Base-by-base conservation (phyloP, 1,284 basidiomycete species). In the Austroboletus novae-zelandiae region DNA sequence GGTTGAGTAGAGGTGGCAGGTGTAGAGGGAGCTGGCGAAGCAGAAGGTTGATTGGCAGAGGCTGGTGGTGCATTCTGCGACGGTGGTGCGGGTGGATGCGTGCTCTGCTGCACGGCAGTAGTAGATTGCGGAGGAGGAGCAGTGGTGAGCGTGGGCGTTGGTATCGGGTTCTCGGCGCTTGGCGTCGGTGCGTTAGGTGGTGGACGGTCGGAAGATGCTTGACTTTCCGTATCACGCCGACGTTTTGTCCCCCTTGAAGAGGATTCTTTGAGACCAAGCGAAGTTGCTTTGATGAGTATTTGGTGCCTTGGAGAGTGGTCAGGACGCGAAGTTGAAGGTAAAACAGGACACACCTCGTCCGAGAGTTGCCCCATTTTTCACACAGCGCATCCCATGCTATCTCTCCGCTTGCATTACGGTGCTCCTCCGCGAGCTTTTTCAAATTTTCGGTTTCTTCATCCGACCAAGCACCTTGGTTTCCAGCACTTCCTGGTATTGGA, bases 311-410 rank as follows among this genome's bases (percentile, higher is more conserved):
- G 8, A 27, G 17, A 47, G 34, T 15, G 27, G 45, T 65, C 46
- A 66, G 51, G 43, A 47, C 18, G 31, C 18, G 31, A 42, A 47
- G 56, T 36, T 4, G 4, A n/a, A 39, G 27, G 20, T 41, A 36
- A 43, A 51, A 41, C 20, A 27, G 37, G 54, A 86, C 87, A 84
- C 81, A 48, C 35, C 35, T 36, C 35, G 88, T 82, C 47, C 88
- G 74, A 40, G 78, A 79, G 53, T 77, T 77, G 5, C 87, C 88
- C 81, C 85, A 90, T 57, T 84, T 77, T 42, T 73, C 73, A 40
- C 84, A 80, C 14, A 90, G 77, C 72, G 81, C 80, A 64, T 89
- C 86, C 89, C 87, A 90, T 46, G 86, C 83, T 41, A 84, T 81
- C 57, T 88, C 65, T 9, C 83, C 81, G 9, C 59, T 60, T 7